Base-by-base conservation (phyloP, 768 basidiomycete species). In the Trichaptum fuscoviolaceum region DNA sequence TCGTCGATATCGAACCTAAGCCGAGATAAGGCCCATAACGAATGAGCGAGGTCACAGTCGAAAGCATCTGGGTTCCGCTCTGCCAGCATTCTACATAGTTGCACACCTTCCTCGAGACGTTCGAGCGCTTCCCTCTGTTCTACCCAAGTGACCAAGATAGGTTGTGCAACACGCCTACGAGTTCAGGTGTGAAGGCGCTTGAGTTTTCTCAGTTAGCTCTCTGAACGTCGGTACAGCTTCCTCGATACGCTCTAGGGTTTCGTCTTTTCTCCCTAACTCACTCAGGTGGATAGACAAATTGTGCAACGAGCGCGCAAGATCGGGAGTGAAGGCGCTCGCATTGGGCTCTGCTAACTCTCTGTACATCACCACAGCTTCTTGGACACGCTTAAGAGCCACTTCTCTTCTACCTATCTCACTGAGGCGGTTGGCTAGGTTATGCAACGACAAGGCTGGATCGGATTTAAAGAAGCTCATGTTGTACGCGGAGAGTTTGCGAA, bases 161-260 rank as follows among this genome's bases (percentile, higher is more conserved):
- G 42, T 68, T 69, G 61, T 67, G 24, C 4, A 68, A 42, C 2
- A 63, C 2, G 9, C 15, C 20, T 12, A 67, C 67, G 57, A 69
- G 67, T 8, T 69, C 20, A 1, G 57, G 27, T 20, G 59, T 63
- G 57, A 68, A 68, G 10, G 64, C n/a, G 25, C 27, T 62, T 7
- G 68, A 52, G 34, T 34, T 23, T 8, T 67, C 63, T 35, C 57
- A 42, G 63, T 67, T 26, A 69, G 66, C 17, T 60, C 18, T 24
- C 63, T 66, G 59, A 9, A 65, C 25, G 68, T 35, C 10, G 26
- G 26, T 25, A 59, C 58, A 24, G 69, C 68, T 63, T 68, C 68
- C 57, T 26, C 3, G 34, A 58, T 57, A 15, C 67, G 59, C 20
- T 35, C 42, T 2, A 69, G 58, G 8, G 69, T 67, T 20, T 69